These are phyloP conservation scores for Pythium grandisporangium DNA, from an alignment of 352 stramenopile species.

Conservation along the genomic window DNA sequence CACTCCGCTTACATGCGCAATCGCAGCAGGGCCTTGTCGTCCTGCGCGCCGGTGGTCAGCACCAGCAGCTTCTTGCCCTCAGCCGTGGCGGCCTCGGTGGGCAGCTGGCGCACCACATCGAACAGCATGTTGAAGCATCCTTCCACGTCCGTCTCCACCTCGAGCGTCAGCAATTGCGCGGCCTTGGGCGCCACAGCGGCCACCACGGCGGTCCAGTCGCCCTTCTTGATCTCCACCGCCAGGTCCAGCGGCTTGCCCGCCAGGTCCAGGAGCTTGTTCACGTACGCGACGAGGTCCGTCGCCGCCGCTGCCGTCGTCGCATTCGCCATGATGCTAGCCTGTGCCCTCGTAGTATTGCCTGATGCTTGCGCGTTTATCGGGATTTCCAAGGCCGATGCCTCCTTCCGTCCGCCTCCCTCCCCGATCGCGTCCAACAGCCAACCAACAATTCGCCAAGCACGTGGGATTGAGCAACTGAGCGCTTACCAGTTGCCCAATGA, in stretches of 20 bases:
- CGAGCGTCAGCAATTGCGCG: constrained; percentile 45
- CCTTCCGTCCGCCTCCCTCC: no score
- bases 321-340: no score
- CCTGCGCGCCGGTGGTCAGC: constrained; percentile 25
- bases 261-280: constrained; percentile 66
- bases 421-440: no score
- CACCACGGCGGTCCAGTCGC: constrained; percentile 35
- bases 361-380: no score
- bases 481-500: no score
- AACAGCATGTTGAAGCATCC: constrained; percentile 59
- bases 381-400: no score
- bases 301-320: constrained; percentile 13
- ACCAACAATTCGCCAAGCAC: no score
- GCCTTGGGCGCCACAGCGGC: constrained; percentile 36
- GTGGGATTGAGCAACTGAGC: no score
- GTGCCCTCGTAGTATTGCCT: no score
- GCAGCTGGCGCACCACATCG: constrained; percentile 35
- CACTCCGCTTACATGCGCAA: constrained; percentile 44
- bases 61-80: constrained; percentile 40
- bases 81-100: constrained; percentile 14
- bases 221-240: constrained; percentile 53
- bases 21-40: constrained; percentile 56
- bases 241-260: constrained; percentile 30
- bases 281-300: constrained; percentile 64
- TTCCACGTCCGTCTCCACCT: constrained; percentile 74